Percentiles rank a stretch among this genome's conserved stretches.
These are phyloP conservation scores for Annona cherimola DNA, from an alignment of 164 flowering plant genomes.

Conservation along the genomic window DNA sequence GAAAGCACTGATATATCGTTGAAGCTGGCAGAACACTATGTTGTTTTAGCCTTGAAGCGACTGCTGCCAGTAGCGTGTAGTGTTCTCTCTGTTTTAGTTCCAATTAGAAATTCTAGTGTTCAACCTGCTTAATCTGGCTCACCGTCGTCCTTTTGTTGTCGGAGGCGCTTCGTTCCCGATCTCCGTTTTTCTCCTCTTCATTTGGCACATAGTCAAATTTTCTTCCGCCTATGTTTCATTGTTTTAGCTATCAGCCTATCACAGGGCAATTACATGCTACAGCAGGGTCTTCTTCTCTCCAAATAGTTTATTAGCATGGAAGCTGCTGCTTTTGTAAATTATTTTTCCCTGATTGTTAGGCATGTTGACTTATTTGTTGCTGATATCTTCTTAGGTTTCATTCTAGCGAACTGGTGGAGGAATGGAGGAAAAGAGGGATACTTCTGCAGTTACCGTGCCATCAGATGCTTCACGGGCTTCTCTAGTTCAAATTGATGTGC, in stretches of 20 bases:
- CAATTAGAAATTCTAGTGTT: background rate
- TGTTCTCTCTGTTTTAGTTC: background rate
- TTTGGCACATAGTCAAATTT: background rate
- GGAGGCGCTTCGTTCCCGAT: too few relatives aligned
- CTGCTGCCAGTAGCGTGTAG: too few relatives aligned
- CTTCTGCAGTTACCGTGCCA: slow-evolving; percentile 28
- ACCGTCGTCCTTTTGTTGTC: too few relatives aligned
- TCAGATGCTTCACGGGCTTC: slow-evolving; percentile 12
- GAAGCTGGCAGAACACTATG: background rate
- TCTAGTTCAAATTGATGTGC: slow-evolving; percentile 14
- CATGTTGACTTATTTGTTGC: background rate
- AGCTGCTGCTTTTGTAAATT: background rate
- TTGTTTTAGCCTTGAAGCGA: background rate
- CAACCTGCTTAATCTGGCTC: background rate
- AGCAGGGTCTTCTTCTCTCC: background rate
- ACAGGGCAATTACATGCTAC: background rate
- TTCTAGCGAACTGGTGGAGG: background rate
- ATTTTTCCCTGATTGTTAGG: background rate
- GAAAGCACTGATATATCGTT: background rate
- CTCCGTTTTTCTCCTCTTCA: too few relatives aligned
- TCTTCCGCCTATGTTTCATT: background rate
- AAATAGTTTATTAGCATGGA: background rate
- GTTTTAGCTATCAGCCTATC: background rate
- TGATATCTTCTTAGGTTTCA: slow-evolving; percentile 16
- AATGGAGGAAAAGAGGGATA: slow-evolving; percentile 41